These are phyloP conservation scores for Begonia loranthoides DNA, from an alignment of 306 rosid species.

Conservation along the genomic window DNA sequence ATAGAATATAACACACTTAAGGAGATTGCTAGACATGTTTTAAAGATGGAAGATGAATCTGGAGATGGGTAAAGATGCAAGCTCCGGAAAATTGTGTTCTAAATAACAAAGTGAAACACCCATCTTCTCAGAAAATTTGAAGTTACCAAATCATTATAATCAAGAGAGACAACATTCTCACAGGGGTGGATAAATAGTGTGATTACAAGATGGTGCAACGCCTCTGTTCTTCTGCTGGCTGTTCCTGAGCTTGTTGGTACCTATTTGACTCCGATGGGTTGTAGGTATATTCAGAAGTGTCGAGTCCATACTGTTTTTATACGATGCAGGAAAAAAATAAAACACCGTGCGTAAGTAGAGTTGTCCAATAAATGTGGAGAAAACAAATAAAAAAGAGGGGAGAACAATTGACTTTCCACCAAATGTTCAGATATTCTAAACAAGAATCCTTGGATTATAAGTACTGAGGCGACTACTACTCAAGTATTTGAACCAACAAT, in stretches of 20 bases:
- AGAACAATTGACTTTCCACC: background rate
- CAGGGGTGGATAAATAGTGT: background rate
- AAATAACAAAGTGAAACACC: constrained; percentile 13
- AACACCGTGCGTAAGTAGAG: background rate
- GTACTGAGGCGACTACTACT: background rate
- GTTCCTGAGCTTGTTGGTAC: constrained; percentile 56
- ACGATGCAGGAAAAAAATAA: background rate
- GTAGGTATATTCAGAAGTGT: constrained; percentile 88
- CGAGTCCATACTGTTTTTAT: constrained; percentile 77
- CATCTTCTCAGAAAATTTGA: constrained; percentile 2
- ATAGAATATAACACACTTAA: no score
- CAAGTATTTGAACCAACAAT: background rate
- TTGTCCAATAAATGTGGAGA: constrained; percentile 4
- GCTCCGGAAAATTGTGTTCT: constrained; percentile 21
- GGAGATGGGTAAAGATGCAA: constrained; percentile 1
- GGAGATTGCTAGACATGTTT: no score
- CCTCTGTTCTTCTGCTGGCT: constrained; percentile 83
- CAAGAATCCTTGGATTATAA: background rate
- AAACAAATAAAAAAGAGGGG: background rate
- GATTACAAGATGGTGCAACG: constrained; percentile 81
- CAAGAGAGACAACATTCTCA: constrained; percentile 8
- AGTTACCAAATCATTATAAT: constrained; percentile 9
- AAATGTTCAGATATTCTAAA: background rate
- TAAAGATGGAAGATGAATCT: no score
- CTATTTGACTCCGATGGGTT: constrained; percentile 82